Conservation (phyloP, 495 filamentous ascomycete species). For the Hyphodiscus hymeniophilus region DNA sequence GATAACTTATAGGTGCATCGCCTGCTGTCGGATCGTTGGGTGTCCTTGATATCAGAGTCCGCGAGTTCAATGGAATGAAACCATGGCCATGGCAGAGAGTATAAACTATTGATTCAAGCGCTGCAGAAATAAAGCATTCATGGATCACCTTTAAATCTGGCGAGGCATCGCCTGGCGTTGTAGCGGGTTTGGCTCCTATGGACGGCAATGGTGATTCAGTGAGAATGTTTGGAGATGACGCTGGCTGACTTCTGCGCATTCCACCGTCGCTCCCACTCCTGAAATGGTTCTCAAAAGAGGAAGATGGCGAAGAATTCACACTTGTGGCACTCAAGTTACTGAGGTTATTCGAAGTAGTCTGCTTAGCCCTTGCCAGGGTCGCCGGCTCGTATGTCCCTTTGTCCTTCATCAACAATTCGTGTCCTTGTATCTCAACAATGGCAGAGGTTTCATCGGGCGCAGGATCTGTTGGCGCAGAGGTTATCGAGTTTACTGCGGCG, state of each 20-base stretch:
- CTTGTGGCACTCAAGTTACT: constrained; percentile 33
- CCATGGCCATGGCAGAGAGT: constrained; percentile 19
- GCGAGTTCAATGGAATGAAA: constrained; percentile 21
- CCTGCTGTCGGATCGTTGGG: background rate
- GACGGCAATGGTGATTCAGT: constrained; percentile 15
- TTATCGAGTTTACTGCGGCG: constrained; percentile 19
- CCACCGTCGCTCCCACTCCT: constrained; percentile 11
- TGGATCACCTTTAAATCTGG: constrained; percentile 17
- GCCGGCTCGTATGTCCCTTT: constrained; percentile 38
- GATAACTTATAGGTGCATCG: background rate
- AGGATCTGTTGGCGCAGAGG: constrained; percentile 7
- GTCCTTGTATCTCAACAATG: constrained; percentile 23
- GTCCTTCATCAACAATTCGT: constrained; percentile 30
- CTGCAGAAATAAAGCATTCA: constrained; percentile 23
- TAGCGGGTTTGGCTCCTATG: constrained; percentile 8
- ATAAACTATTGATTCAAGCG: constrained; percentile 19
- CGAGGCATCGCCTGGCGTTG: background rate
- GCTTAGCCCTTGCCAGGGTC: constrained; percentile 35
- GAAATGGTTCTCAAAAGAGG: constrained; percentile 32
- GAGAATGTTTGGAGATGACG: background rate
- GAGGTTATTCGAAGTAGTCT: background rate
- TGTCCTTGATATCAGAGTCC: constrained; percentile 19
- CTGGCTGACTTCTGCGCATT: background rate
- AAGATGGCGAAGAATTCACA: constrained; percentile 39
- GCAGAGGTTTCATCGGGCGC: constrained; percentile 27